phyloP scores from a whole-genome alignment of 129 eudicot species.

The Tanacetum coccineum region DNA sequence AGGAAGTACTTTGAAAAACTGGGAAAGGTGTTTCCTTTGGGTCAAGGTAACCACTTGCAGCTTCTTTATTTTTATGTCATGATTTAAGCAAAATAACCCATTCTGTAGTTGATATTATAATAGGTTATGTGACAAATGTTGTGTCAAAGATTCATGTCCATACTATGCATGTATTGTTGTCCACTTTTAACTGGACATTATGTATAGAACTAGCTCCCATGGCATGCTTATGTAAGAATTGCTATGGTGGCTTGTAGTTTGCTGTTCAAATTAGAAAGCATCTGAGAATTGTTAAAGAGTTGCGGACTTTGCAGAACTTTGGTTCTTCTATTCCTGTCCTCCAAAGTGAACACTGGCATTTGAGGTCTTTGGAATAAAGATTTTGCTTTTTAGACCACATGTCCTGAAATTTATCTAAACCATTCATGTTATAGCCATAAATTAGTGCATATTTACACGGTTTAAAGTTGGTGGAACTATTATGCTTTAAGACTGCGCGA shows the following conservation, averaged over 20 bases:
- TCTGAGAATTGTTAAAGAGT: too few species aligned
- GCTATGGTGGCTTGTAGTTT: not conserved
- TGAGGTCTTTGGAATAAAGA: too few species aligned
- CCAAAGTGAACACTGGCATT: too few species aligned
- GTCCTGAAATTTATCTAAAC: too few species aligned
- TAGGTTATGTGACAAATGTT: not conserved
- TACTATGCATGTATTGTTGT: not conserved
- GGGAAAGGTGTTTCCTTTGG: slow-evolving; percentile 42
- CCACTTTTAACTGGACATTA: not conserved
- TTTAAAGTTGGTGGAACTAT: too few species aligned
- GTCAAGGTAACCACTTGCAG: slow-evolving; percentile 39
- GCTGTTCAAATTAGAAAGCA: too few species aligned
- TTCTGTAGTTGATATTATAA: not conserved
- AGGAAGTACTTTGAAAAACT: slow-evolving; percentile 47
- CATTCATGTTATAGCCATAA: too few species aligned
- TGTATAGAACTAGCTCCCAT: not conserved
- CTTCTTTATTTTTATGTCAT: slow-evolving; percentile 20
- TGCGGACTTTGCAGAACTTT: too few species aligned
- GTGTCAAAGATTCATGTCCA: not conserved
- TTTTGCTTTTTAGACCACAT: too few species aligned
- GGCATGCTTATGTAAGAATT: not conserved
- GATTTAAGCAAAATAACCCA: not conserved
- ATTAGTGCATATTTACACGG: too few species aligned
- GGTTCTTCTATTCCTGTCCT: too few species aligned
- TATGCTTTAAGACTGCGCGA: too few species aligned